Evolutionary conservation across 2,329 filamentous ascomycete genomes (phyloP).

Genomic region (Domatiomyces catenatus): DNA sequence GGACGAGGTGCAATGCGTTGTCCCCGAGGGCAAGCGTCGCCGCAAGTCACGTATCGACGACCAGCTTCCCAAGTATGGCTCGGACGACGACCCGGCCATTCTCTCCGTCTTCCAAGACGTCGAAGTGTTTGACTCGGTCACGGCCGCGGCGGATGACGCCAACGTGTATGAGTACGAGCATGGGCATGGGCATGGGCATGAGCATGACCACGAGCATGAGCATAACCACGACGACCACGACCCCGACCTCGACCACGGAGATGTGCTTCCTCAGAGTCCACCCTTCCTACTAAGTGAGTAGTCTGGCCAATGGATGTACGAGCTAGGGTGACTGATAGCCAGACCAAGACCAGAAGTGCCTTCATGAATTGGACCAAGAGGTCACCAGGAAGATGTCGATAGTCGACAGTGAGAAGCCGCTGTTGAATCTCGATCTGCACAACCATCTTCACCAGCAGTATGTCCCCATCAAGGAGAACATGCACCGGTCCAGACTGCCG

Average conservation of each 20-base stretch:
- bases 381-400: not conserved
- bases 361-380: slow-evolving; percentile 30
- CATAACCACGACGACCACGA: too few species aligned
- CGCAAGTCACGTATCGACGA: slow-evolving; percentile 44
- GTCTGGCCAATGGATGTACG: not conserved
- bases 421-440: not conserved
- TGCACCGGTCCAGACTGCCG: slow-evolving; percentile 26
- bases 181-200: not conserved
- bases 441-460: not conserved
- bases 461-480: not conserved
- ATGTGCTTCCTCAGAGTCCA: not conserved
- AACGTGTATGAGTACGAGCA: not conserved
- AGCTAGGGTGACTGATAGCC: not conserved
- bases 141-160: not conserved
- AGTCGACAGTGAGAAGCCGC: not conserved
- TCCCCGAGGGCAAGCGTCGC: slow-evolving; percentile 69
- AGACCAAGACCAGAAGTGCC: not conserved
- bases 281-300: not conserved
- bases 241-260: too few species aligned
- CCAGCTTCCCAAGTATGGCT: slow-evolving; percentile 11
- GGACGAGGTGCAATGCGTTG: slow-evolving; percentile 39
- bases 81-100: slow-evolving; percentile 11
- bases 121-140: slow-evolving; percentile 13
- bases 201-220: too few species aligned
- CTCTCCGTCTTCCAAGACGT: slow-evolving; percentile 19